These are phyloP conservation scores for Linanthus parryae DNA, from an alignment of 148 eudicot genomes.

Conservation along the genomic window DNA sequence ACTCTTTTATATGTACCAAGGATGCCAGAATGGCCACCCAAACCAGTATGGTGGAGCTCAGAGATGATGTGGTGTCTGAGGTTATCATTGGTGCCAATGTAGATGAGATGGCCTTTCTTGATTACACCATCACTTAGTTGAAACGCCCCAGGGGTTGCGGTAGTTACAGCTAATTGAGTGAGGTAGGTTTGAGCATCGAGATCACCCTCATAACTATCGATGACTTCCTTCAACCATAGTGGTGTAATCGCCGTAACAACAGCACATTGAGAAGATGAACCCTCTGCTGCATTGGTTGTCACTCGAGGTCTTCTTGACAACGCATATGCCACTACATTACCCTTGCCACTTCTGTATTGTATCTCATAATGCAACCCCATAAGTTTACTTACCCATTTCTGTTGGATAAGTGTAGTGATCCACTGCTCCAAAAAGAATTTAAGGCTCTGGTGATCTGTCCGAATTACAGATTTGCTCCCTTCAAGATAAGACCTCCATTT, in stretches of 20 bases:
- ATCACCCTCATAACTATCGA: neutral
- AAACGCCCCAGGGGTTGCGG: neutral
- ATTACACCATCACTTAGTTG: no score
- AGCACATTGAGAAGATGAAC: neutral
- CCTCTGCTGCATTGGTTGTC: no score
- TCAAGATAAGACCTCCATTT: no score
- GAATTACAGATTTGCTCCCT: no score
- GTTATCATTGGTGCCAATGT: no score
- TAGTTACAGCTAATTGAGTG: neutral
- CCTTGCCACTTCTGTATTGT: neutral
- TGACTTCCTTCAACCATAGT: neutral
- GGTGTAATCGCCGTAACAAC: neutral
- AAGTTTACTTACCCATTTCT: no score
- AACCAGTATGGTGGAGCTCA: no score
- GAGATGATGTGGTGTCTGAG: no score
- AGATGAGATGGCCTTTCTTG: no score
- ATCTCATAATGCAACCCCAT: constrained; percentile 1
- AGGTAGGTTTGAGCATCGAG: neutral
- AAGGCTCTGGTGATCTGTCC: no score
- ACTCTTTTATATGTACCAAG: no score
- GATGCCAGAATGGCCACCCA: no score
- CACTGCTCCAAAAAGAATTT: neutral
- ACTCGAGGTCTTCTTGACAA: neutral
- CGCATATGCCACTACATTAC: neutral
- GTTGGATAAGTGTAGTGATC: neutral